Base-by-base conservation (phyloP, 805 yeast genomes). In the Henningerozyma blattae region DNA sequence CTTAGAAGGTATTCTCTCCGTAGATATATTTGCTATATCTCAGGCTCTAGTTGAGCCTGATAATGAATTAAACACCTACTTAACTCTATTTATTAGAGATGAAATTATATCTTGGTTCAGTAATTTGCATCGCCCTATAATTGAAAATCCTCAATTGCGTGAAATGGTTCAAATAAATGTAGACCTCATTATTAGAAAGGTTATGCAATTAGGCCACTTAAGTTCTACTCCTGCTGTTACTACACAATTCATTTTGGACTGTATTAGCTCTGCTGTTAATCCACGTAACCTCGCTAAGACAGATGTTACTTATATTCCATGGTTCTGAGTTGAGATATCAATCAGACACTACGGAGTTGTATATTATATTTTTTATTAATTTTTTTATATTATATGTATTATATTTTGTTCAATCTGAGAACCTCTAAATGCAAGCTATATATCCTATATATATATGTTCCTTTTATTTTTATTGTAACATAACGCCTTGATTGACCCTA, bases 231-330 rank as follows among this genome's bases (percentile, higher is more conserved):
- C 71, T 22, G 61, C 70, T 22, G 74, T 80, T 1, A 82, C 94
- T 8, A 83, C 94, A 25, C 97, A 89, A 56, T 77, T 83, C 40
- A 82, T 86, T 22, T 68, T 91, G 44, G 96, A 91, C 48, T 70
- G 89, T 50, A 84, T 91, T 34, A 79, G 94, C 4, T 86, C 84
- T 50, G 97, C 98, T 5, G 96, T 87, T 13, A 89, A 87, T 51
- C 96, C 97, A 24, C 73, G 94, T 47, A 84, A 85, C 48, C 62
- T 91, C 46, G 96, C 97, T 13, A 75, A 84, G 35, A 79, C 94
- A 5, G 98, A 91, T 47, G 76, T 86, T 13, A 67, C 83, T 43
- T 91, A 95, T 86, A 84, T 91, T 95, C 91, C 98, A 1, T 91
- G 85, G 62, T 73, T 86, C 46, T 86, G 38, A 29, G 18, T n/a